Evolutionary conservation across 2,329 filamentous ascomycete species (phyloP).

Genomic region (Claviceps cyperi): DNA sequence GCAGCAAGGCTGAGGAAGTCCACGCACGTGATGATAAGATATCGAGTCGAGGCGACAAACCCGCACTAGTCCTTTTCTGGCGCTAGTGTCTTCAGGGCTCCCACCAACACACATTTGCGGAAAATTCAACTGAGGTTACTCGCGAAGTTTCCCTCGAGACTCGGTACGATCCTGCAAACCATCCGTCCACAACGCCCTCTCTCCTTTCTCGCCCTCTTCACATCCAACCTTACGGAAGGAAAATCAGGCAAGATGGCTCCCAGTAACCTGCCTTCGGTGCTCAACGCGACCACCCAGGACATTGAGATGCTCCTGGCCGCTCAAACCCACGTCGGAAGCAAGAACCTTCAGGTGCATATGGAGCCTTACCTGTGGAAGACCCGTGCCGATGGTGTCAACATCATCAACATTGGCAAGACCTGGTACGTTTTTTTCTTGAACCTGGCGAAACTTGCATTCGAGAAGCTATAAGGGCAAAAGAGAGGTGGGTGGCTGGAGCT

Average conservation of each 20-base stretch:
- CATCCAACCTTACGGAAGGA: slow-evolving; percentile 19
- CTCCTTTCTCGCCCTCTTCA: slow-evolving; percentile 13
- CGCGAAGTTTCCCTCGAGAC: slow-evolving; percentile 28
- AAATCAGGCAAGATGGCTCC: slow-evolving; percentile 72
- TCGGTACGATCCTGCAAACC: slow-evolving; percentile 11
- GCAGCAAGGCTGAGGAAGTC: slow-evolving; percentile 9
- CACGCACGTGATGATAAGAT: slow-evolving; percentile 18
- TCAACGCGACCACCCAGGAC: slow-evolving; percentile 96
- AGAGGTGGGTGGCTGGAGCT: background rate
- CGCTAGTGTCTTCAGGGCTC: slow-evolving; percentile 21
- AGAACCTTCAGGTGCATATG: slow-evolving; percentile 99
- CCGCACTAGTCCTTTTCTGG: slow-evolving; percentile 10
- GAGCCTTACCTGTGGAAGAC: slow-evolving; percentile 99
- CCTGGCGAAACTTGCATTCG: too few relatives aligned
- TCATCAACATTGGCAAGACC: slow-evolving; percentile 99
- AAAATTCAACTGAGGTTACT: slow-evolving; percentile 18
- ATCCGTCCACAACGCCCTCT: slow-evolving; percentile 10
- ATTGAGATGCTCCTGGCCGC: slow-evolving; percentile 99
- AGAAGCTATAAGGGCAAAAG: too few relatives aligned
- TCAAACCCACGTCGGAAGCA: slow-evolving; percentile 91
- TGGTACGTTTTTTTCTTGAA: slow-evolving; percentile 47
- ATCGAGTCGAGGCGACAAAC: background rate
- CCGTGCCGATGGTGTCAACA: slow-evolving; percentile 93
- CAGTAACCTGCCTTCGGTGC: slow-evolving; percentile 81
- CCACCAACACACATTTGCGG: slow-evolving; percentile 25